Evolutionary conservation across 192 early-diverging fungal genomes (phyloP), one percentile per base, ranked within the genome.

Genomic region (Phycomyces blakesleeanus): DNA sequence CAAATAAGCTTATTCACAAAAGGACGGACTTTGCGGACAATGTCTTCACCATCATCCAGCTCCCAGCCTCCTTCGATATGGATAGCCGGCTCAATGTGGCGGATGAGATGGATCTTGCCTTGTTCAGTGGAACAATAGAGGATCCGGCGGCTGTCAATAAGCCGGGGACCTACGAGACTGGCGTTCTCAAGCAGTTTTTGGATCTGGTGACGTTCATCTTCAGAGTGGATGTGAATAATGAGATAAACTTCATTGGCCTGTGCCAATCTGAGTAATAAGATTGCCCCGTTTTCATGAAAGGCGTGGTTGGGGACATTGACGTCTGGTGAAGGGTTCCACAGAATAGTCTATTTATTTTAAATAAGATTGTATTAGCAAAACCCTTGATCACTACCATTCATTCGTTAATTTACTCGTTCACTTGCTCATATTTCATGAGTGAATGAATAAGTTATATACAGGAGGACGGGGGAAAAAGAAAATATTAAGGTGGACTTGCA

Each of bases 251-350:
- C 76, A 37, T 75, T 83, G 25, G 52, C 57, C 51, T 75, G 68
- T 6, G 76, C 66, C 1, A 92, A 75, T 29, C 68, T 63, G 4
- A 72, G 73, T 5, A 92, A 71, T 40, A 87, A 76, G 5, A 80
- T 66, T 18, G 83, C 68, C 2, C 77, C 76, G 25, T 77, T 75
- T 55, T 87, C 85, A 27, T 76, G 66, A 74, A 90, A 92, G n/a
- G 85, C 90, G 66, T 84, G 80, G 51, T 83, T 92, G 29, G 89
- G 87, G 20, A 67, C 68, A 44, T 75, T 67, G 6, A 87, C 83
- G 64, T 87, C 85, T 9, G 81, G 76, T 3, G 86, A 87, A n/a
- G 89, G 87, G 63, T 90, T 90, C 89, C 90, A 90, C 39, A 92
- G 66, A 40, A 90, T 75, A 15, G 87, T 83, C 89, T 91, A 74